Evolutionary conservation across 1,284 basidiomycete species (phyloP).

Genomic region (Melampsora americana): DNA sequence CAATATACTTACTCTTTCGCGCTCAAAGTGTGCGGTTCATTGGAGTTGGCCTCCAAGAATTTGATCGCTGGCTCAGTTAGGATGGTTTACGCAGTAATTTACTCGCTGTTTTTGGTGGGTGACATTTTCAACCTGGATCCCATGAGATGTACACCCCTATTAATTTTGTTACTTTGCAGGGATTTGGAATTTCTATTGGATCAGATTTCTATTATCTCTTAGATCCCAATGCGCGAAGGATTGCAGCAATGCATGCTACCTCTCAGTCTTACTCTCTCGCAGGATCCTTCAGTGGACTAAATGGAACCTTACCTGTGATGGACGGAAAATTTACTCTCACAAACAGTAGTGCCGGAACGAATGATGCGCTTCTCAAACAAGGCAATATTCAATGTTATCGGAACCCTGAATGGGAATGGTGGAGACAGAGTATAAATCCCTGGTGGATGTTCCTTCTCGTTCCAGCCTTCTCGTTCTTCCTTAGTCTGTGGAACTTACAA

Average conservation of each 20-base stretch:
- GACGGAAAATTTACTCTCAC: constrained; percentile 73
- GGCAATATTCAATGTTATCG: constrained; percentile 64
- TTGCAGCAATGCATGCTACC: constrained; percentile 60
- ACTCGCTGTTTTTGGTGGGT: constrained; percentile 73
- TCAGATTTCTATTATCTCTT: constrained; percentile 78
- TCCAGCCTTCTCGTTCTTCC: constrained; percentile 71
- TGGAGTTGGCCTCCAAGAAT: constrained; percentile 82
- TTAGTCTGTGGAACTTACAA: constrained; percentile 72
- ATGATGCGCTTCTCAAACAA: constrained; percentile 49
- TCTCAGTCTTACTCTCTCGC: constrained; percentile 59
- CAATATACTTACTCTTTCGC: constrained; percentile 1
- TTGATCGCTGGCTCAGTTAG: constrained; percentile 81
- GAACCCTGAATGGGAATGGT: constrained; percentile 67
- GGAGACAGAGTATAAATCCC: constrained; percentile 69
- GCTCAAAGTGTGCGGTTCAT: constrained; percentile 65
- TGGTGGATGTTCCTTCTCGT: constrained; percentile 76
- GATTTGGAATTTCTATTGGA: constrained; percentile 82
- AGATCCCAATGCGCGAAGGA: constrained; percentile 63
- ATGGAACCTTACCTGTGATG: constrained; percentile 61
- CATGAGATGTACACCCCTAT: neutral
- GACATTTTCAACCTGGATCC: constrained; percentile 24
- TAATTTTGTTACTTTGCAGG: constrained; percentile 53
- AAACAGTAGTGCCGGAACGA: constrained; percentile 58
- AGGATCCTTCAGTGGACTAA: constrained; percentile 68
- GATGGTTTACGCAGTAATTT: constrained; percentile 84